Conservation (phyloP, 2,329 filamentous ascomycete species). For the Pseudomassariella vexata region DNA sequence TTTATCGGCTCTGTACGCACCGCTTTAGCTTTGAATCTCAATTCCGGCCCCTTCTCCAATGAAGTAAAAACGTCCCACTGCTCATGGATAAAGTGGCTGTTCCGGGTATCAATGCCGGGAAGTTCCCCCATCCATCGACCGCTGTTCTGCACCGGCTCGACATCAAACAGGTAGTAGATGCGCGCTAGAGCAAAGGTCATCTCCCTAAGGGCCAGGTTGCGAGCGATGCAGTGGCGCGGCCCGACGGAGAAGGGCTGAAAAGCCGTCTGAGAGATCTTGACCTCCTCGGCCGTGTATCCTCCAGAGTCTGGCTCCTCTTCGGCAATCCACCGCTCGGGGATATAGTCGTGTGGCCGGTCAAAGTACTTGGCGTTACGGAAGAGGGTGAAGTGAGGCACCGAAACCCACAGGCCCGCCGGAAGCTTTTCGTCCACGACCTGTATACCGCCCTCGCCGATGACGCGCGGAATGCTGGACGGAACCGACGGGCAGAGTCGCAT, state of each 20-base stretch:
- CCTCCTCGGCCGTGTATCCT: neutral
- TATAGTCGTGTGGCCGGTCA: conserved; percentile 6
- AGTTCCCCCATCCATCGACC: neutral
- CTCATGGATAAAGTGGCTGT: neutral
- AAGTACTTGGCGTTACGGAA: conserved; percentile 7
- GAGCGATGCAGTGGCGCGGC: conserved; percentile 2
- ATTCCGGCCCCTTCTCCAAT: neutral
- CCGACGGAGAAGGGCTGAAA: conserved; percentile 3
- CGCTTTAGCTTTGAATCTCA: neutral
- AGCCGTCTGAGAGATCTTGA: conserved; percentile 3
- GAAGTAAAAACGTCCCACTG: neutral
- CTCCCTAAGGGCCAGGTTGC: conserved; percentile 3
- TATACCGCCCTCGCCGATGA: conserved; percentile 6
- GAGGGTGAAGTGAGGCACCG: conserved; percentile 7
- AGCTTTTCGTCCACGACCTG: conserved; percentile 4
- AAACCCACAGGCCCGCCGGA: conserved; percentile 5
- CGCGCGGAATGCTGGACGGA: conserved; percentile 6
- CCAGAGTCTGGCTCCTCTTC: no score
- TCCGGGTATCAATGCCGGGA: neutral
- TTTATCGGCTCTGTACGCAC: no score
- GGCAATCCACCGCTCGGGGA: conserved; percentile 12
- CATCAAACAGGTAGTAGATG: conserved; percentile 3
- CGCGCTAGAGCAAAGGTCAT: conserved; percentile 5
- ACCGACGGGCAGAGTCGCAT: conserved; percentile 10
- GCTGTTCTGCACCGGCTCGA: conserved; percentile 1